These are phyloP conservation scores for Marchantia paleacea DNA, from an alignment of 225 moss, liverwort and hornwort species.

Conservation along the genomic window DNA sequence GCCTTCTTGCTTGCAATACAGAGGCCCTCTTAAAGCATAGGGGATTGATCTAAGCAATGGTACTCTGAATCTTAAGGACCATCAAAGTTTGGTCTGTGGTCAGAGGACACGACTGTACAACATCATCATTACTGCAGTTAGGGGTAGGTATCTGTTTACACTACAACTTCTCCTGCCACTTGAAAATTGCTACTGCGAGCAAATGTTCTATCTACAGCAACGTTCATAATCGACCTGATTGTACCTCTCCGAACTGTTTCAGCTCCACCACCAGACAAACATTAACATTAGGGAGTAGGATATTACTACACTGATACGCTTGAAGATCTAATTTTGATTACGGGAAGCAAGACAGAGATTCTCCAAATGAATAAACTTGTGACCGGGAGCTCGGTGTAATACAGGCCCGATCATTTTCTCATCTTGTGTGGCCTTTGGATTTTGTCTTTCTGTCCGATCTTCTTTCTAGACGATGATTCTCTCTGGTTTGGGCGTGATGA, in stretches of 20 bases:
- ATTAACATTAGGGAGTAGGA: neutral
- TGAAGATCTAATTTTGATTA: neutral
- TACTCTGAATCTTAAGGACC: neutral
- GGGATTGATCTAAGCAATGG: neutral
- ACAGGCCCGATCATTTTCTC: neutral
- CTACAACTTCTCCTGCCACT: neutral
- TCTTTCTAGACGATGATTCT: neutral
- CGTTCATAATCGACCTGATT: neutral
- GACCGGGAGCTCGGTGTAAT: neutral
- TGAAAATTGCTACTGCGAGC: neutral
- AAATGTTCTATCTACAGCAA: constrained; percentile 1
- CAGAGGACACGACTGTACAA: constrained; percentile 8
- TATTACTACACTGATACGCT: neutral
- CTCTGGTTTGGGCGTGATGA: neutral
- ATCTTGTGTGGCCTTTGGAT: neutral
- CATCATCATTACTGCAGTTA: neutral
- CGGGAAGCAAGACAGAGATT: neutral
- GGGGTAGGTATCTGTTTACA: neutral
- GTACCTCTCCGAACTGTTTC: neutral
- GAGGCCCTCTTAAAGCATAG: neutral
- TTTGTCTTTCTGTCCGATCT: no score
- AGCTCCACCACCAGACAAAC: neutral
- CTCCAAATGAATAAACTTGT: neutral
- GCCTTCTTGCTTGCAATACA: neutral
- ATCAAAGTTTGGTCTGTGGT: neutral